Percentiles rank a stretch among this genome's conserved stretches.
phyloP scores from a whole-genome alignment of 1,284 basidiomycete species.

The Tremellales sp. region DNA sequence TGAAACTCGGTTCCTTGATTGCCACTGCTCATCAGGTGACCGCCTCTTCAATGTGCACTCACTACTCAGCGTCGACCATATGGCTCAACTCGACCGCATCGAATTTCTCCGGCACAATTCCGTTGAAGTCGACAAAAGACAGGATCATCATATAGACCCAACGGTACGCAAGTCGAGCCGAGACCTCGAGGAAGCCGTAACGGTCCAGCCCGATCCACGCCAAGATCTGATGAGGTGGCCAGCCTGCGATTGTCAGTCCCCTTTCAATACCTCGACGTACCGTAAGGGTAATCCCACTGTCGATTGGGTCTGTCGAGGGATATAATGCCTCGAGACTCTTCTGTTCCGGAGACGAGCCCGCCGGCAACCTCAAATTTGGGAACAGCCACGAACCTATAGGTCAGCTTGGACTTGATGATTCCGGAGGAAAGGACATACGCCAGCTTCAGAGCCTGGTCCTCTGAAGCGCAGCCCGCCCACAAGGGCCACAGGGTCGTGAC shows the following conservation, averaged over 20 bases:
- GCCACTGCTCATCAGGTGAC: slow-evolving; percentile 52
- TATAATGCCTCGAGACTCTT: slow-evolving; percentile 92
- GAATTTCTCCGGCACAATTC: slow-evolving; percentile 97
- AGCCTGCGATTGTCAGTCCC: slow-evolving; percentile 40
- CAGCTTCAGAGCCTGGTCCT: slow-evolving; percentile 87
- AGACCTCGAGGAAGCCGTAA: slow-evolving; percentile 91
- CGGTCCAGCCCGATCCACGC: slow-evolving; percentile 94
- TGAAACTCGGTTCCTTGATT: slow-evolving; percentile 98
- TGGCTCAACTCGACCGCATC: slow-evolving; percentile 93
- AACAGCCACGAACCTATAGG: slow-evolving; percentile 68
- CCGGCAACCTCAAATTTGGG: slow-evolving; percentile 95
- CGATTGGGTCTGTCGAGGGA: slow-evolving; percentile 95
- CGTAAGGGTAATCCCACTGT: slow-evolving; percentile 66
- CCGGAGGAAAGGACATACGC: slow-evolving; percentile 76
- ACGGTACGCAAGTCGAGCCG: slow-evolving; percentile 86
- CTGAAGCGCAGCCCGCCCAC: slow-evolving; percentile 95
- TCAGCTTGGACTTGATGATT: slow-evolving; percentile 3
- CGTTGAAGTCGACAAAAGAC: slow-evolving; percentile 81
- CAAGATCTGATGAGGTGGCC: slow-evolving; percentile 97
- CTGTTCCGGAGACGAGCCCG: slow-evolving; percentile 93
- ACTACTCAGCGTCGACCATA: slow-evolving; percentile 93
- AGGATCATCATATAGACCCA: slow-evolving; percentile 83
- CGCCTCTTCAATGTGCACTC: slow-evolving; percentile 8
- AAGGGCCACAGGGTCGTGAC: slow-evolving; percentile 94
- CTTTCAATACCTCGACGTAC: slow-evolving; percentile 11